A percentile compares a stretch with the other conserved stretches of the same genome.
Evolutionary conservation across 495 filamentous ascomycete genomes (phyloP).

Genomic region (Parmelia sp.): DNA sequence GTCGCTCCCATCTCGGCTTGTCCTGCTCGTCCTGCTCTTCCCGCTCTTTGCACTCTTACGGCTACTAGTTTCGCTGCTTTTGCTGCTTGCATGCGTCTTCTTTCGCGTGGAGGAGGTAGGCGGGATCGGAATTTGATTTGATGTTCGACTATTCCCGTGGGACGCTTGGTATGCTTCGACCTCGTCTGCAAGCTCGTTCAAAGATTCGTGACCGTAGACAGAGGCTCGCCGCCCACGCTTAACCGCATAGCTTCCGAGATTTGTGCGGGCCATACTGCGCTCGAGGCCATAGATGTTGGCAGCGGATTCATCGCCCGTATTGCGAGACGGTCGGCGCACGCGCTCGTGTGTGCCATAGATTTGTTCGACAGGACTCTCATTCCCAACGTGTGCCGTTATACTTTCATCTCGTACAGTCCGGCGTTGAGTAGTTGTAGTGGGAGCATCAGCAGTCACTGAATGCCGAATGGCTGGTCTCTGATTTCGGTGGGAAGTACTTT

Average conservation of each 20-base stretch:
- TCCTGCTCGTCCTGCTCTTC: slow-evolving; percentile 12
- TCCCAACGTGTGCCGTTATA: neutral
- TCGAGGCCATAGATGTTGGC: slow-evolving; percentile 16
- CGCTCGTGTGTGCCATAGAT: slow-evolving; percentile 7
- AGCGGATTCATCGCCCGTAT: slow-evolving; percentile 18
- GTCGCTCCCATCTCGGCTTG: slow-evolving; percentile 25
- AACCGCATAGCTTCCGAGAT: slow-evolving; percentile 14
- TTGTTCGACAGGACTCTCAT: slow-evolving; percentile 13
- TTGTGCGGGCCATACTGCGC: slow-evolving; percentile 10
- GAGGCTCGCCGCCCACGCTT: slow-evolving; percentile 18
- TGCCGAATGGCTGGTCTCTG: slow-evolving; percentile 29
- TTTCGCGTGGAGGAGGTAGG: slow-evolving; percentile 16
- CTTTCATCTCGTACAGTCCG: slow-evolving; percentile 13
- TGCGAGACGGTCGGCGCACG: slow-evolving; percentile 20
- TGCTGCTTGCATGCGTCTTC: slow-evolving; percentile 19
- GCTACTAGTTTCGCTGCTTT: slow-evolving; percentile 23
- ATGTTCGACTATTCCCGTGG: slow-evolving; percentile 5
- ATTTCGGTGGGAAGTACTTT: slow-evolving; percentile 18
- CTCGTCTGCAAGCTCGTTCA: slow-evolving; percentile 22
- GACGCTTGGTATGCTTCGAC: slow-evolving; percentile 20
- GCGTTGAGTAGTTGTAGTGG: neutral
- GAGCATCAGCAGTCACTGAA: slow-evolving; percentile 14
- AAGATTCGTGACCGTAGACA: slow-evolving; percentile 21
- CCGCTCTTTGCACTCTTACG: slow-evolving; percentile 23
- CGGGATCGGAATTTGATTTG: slow-evolving; percentile 1